phyloP scores from a whole-genome alignment of 2,329 filamentous ascomycete genomes.

The Neurospora crassa region DNA sequence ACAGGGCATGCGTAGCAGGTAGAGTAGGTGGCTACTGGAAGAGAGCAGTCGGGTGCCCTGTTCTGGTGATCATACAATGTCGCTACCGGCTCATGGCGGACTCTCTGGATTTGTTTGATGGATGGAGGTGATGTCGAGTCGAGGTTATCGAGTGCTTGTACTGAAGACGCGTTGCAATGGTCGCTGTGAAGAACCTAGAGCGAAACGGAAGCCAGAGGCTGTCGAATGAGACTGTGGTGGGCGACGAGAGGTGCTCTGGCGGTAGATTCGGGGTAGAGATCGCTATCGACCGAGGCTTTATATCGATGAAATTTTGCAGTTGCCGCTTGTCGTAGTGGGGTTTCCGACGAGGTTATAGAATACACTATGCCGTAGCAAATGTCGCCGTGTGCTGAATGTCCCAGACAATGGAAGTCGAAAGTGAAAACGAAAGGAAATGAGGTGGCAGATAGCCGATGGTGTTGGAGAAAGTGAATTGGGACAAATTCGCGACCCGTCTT shows the following conservation, averaged over 20 bases:
- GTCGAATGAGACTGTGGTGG: neutral
- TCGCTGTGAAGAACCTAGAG: neutral
- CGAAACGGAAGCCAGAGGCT: neutral
- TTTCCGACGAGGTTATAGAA: neutral
- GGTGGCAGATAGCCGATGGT: neutral
- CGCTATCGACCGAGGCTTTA: neutral
- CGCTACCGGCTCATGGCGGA: slow-evolving; percentile 17
- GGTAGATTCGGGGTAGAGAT: neutral
- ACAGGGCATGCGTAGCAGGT: neutral
- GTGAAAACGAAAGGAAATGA: neutral
- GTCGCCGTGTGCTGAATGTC: neutral
- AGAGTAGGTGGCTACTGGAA: neutral
- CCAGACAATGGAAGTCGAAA: neutral
- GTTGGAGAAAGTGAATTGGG: neutral
- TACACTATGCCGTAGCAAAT: neutral
- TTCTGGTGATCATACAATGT: neutral
- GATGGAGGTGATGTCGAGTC: neutral
- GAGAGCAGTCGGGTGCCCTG: neutral
- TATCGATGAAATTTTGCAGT: neutral
- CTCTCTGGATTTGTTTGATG: neutral
- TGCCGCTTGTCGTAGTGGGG: neutral
- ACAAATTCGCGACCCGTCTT: neutral
- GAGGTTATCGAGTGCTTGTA: neutral
- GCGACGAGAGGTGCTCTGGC: neutral
- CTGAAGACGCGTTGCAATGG: neutral